These are phyloP conservation scores for Tilletia walkeri DNA, from an alignment of 1,284 basidiomycete species.

Conservation along the genomic window DNA sequence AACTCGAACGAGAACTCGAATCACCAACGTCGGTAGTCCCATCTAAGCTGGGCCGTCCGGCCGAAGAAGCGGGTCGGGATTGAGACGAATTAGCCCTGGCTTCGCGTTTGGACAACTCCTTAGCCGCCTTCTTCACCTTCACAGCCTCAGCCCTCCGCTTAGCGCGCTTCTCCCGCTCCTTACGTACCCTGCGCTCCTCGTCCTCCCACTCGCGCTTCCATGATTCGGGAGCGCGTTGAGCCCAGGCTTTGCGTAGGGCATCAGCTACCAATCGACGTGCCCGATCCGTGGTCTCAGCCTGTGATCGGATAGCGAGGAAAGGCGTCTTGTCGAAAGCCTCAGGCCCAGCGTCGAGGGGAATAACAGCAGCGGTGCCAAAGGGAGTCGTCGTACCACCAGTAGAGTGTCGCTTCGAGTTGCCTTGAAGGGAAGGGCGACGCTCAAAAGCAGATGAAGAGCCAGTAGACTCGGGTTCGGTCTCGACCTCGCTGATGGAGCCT, in stretches of 20 bases:
- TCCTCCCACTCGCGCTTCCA: slow-evolving; percentile 50
- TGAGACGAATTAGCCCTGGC: not conserved
- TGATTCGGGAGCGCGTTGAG: slow-evolving; percentile 43
- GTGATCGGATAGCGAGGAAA: slow-evolving; percentile 48
- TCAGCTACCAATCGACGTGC: slow-evolving; percentile 49
- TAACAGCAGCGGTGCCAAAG: slow-evolving; percentile 38
- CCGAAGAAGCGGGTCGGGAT: not conserved
- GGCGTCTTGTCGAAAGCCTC: slow-evolving; percentile 35
- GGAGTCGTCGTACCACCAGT: slow-evolving; percentile 27
- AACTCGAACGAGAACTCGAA: not conserved
- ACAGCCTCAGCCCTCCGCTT: slow-evolving; percentile 15
- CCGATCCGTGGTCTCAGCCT: slow-evolving; percentile 43
- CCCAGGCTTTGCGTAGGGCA: slow-evolving; percentile 50
- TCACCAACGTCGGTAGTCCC: not conserved
- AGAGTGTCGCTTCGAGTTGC: slow-evolving; percentile 12
- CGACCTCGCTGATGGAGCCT: not conserved
- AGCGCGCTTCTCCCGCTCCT: slow-evolving; percentile 14
- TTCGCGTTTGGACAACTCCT: slow-evolving; percentile 1
- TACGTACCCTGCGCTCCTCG: slow-evolving; percentile 28
- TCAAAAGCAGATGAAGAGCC: not conserved
- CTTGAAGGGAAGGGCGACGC: not conserved
- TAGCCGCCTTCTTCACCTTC: slow-evolving; percentile 1
- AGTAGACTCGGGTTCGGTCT: not conserved
- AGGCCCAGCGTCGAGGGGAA: slow-evolving; percentile 36
- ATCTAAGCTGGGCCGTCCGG: not conserved